phyloP scores from a whole-genome alignment of 371 early-diverging fungal genomes.

The Entomophthora muscae region DNA sequence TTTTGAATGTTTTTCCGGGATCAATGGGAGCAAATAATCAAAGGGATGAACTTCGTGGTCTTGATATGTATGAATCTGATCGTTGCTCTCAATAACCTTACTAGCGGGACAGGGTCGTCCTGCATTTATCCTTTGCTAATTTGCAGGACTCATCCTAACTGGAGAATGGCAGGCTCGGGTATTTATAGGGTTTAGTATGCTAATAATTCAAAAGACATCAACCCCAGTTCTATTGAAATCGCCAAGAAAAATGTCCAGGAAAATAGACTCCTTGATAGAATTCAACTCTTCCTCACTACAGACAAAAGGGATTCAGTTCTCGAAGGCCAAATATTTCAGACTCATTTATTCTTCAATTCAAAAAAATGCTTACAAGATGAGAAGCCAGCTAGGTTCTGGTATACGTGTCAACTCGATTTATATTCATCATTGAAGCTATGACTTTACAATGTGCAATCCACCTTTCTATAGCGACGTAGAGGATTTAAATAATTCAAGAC shows the following conservation, averaged over 20 bases:
- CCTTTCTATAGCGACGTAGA: neutral
- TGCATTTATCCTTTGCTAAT: conserved; percentile 6
- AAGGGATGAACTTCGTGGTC: neutral
- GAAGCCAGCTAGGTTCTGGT: conserved; percentile 1
- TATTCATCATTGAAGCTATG: neutral
- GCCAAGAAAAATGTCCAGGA: neutral
- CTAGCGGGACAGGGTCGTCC: neutral
- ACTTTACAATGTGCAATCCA: conserved; percentile 3
- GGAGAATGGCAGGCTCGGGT: conserved; percentile 3
- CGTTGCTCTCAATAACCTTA: neutral
- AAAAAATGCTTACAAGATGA: too few relatives aligned
- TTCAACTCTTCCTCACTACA: neutral
- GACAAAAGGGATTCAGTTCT: neutral
- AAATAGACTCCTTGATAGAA: neutral
- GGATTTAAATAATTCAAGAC: neutral
- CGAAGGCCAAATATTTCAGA: neutral
- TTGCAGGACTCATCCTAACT: neutral
- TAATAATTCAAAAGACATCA: neutral
- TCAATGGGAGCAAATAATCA: neutral
- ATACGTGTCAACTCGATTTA: neutral
- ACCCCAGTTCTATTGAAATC: neutral
- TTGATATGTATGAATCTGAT: neutral
- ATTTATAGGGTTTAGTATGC: neutral
- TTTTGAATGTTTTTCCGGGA: neutral
- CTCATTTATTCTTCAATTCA: neutral